A percentile compares a stretch with the other conserved stretches of the same genome.
phyloP scores from a whole-genome alignment of 2,329 filamentous ascomycete genomes.

The Penicillium glabrum region DNA sequence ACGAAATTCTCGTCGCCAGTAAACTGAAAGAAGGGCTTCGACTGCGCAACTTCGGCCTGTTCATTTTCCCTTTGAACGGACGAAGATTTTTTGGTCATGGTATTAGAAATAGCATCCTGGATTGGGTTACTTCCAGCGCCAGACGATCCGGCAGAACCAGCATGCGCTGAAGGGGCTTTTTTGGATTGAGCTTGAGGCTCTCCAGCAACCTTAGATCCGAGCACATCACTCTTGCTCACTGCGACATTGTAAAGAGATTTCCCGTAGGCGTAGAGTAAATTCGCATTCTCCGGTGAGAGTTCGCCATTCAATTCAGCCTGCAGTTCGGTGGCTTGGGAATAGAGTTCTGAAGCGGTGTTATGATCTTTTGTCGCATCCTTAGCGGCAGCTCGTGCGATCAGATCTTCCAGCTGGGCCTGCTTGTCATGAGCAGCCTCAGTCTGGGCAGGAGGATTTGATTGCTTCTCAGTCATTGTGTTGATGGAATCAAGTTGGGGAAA shows the following conservation, averaged over 20 bases:
- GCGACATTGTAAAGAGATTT: constrained; percentile 92
- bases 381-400: constrained; percentile 76
- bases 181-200: constrained; percentile 57
- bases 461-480: constrained; percentile 27
- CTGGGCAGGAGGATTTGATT: constrained; percentile 3
- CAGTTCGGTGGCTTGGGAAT: constrained; percentile 82
- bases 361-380: constrained; percentile 91
- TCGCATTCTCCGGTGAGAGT: constrained; percentile 84
- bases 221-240: constrained; percentile 88
- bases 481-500: background rate
- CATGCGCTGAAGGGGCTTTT: constrained; percentile 43
- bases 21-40: constrained; percentile 80
- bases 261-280: constrained; percentile 91
- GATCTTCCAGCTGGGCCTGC: constrained; percentile 70
- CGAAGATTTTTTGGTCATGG: constrained; percentile 14
- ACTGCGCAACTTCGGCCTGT: constrained; percentile 21
- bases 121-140: constrained; percentile 22
- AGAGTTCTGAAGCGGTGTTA: constrained; percentile 79
- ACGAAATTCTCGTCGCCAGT: constrained; percentile 92
- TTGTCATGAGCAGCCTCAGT: constrained; percentile 27
- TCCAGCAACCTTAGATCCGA: constrained; percentile 74
- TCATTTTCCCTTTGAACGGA: constrained; percentile 14
- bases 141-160: constrained; percentile 27
- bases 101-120: constrained; percentile 27
- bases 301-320: constrained; percentile 92